Percentiles rank a stretch among this genome's conserved stretches.
Conservation (phyloP, 2,329 filamentous ascomycete species). For the Sclerotinia subarctica region DNA sequence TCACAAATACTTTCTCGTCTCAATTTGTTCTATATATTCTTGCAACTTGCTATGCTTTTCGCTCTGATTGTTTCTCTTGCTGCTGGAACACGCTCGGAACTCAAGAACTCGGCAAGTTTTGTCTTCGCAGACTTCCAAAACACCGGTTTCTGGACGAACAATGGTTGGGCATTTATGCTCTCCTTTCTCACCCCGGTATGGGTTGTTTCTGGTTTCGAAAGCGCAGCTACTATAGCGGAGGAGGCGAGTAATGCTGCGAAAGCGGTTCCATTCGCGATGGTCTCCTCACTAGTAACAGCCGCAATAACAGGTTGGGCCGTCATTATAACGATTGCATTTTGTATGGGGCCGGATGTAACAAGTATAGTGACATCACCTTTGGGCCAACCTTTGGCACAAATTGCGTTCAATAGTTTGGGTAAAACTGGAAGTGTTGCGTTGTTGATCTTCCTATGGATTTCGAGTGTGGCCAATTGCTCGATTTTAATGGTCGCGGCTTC, state of each 20-base stretch:
- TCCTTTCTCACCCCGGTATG: slow-evolving; percentile 37
- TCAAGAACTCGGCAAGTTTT: slow-evolving; percentile 34
- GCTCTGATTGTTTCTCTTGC: slow-evolving; percentile 35
- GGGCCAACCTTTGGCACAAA: slow-evolving; percentile 53
- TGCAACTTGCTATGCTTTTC: slow-evolving; percentile 37
- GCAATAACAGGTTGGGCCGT: slow-evolving; percentile 51
- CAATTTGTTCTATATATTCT: slow-evolving; percentile 35
- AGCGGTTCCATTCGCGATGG: slow-evolving; percentile 38
- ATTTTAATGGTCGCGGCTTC: slow-evolving; percentile 39
- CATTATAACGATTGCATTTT: slow-evolving; percentile 56
- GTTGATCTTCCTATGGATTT: slow-evolving; percentile 36
- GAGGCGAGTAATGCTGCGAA: slow-evolving; percentile 37
- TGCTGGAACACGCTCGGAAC: slow-evolving; percentile 33
- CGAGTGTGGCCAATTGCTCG: slow-evolving; percentile 37
- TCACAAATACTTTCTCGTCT: slow-evolving; percentile 34
- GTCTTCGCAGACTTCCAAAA: slow-evolving; percentile 37
- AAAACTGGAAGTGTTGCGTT: slow-evolving; percentile 47
- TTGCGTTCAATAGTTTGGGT: slow-evolving; percentile 57
- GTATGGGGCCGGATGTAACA: slow-evolving; percentile 48
- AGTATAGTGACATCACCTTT: slow-evolving; percentile 47
- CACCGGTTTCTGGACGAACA: slow-evolving; percentile 35
- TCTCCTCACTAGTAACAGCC: slow-evolving; percentile 34
- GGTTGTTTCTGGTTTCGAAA: slow-evolving; percentile 39
- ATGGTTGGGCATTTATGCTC: slow-evolving; percentile 39
- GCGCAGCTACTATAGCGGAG: slow-evolving; percentile 37